Evolutionary conservation across 2,329 filamentous ascomycete genomes (phyloP), one percentile per base, ranked within the genome.

Genomic region (Davidsoniella virescens): DNA sequence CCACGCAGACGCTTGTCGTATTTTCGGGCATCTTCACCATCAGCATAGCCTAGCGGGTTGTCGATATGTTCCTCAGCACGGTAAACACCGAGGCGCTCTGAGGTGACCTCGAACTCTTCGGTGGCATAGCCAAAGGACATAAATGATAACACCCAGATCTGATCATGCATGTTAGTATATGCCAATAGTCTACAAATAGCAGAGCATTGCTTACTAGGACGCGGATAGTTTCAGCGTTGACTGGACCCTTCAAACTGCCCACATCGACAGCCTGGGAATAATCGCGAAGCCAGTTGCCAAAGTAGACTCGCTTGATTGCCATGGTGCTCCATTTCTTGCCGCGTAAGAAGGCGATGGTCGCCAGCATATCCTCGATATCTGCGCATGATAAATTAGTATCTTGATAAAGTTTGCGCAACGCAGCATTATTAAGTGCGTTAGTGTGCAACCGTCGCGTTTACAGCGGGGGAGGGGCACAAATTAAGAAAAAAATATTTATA

Each of bases 241-340:
- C 79, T 4, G 54, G 54, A 54, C 79, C 80, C 65, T 87, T 88
- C 54, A 92, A 64, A 54, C 81, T 86, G 45, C 83, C 83, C 10
- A 88, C 80, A 59, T 90, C 85, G 63, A 90, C 73, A 36, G 84
- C 85, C 60, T 90, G 84, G 10, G 82, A 87, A 63, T 92, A 92
- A 66, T 90, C 85, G 54, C 85, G 75, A 39, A 90, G 69, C 84
- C 85, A 92, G 64, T 92, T 92, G 52, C 85, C 84, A 67, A 90
- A 90, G 65, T 87, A 90, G 26, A 81, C 80, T 50, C 84, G 73
- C 65, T 83, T 82, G 49, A 90, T 73, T 66, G 84, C 76, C 70
- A 84, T 80, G 12, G 78, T 78, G 1, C 82, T 84, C 85, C 85
- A 92, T 68, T 90, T 90, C 62, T 87, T 85, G 52, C 84, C 84